Evolutionary conservation across 495 filamentous ascomycete genomes (phyloP).

Genomic region (Cudoniella acicularis): DNA sequence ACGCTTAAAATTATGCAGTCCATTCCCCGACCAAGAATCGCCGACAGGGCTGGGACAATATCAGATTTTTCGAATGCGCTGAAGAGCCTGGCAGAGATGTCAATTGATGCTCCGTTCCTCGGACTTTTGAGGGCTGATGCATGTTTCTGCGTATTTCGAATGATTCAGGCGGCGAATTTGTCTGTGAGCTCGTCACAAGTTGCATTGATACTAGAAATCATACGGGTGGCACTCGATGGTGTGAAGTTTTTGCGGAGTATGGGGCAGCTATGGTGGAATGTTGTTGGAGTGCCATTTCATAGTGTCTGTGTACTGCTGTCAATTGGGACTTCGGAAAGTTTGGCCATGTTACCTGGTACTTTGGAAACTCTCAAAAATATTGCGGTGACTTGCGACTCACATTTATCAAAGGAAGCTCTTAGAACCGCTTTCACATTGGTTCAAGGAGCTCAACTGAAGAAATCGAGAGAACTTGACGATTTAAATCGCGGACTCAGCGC

Average conservation of each 20-base stretch:
- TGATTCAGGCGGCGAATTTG: not conserved
- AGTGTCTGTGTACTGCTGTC: conserved; percentile 46
- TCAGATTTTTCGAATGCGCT: conserved; percentile 32
- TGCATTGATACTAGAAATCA: conserved; percentile 20
- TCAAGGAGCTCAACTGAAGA: conserved; percentile 28
- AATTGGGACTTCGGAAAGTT: conserved; percentile 41
- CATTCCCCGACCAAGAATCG: not conserved
- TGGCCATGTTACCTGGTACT: conserved; percentile 41
- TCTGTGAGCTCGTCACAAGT: not conserved
- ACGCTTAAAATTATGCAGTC: conserved; percentile 3
- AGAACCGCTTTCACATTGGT: conserved; percentile 27
- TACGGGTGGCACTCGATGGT: conserved; percentile 17
- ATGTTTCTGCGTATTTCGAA: conserved; percentile 42
- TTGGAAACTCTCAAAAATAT: conserved; percentile 38
- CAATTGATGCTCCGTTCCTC: conserved; percentile 34
- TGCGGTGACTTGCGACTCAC: not conserved
- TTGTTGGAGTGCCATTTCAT: conserved; percentile 51
- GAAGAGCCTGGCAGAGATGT: conserved; percentile 37
- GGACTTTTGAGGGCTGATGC: conserved; percentile 45
- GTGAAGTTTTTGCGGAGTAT: conserved; percentile 32
- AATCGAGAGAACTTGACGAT: not conserved
- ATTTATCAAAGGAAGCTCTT: conserved; percentile 16
- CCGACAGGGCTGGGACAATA: not conserved
- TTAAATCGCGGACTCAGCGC: conserved; percentile 4
- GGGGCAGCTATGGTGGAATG: conserved; percentile 48